These are phyloP conservation scores for Vicia villosa DNA, from an alignment of 306 rosid genomes.

Conservation along the genomic window DNA sequence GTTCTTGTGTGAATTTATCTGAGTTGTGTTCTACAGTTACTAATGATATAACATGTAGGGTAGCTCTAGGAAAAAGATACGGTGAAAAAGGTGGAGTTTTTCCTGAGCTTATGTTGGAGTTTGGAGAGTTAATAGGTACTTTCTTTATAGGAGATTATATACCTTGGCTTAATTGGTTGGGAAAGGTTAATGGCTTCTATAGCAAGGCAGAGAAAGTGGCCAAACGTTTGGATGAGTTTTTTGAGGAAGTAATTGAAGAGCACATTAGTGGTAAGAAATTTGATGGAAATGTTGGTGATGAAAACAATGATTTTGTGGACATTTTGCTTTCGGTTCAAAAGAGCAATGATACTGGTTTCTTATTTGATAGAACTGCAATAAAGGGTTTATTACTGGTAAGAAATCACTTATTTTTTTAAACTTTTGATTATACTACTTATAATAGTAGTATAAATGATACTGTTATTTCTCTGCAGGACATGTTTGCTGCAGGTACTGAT, in stretches of 20 bases:
- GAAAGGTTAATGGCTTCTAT: slow-evolving; percentile 30
- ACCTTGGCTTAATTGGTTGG: slow-evolving; percentile 39
- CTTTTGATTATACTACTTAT: neutral
- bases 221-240: slow-evolving; percentile 19
- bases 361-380: slow-evolving; percentile 13
- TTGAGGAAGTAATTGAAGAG: slow-evolving; percentile 19
- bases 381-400: slow-evolving; percentile 38
- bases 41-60: slow-evolving; percentile 34
- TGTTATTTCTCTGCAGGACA: slow-evolving; percentile 23
- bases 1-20: slow-evolving; percentile 19
- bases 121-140: slow-evolving; percentile 26
- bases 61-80: slow-evolving; percentile 29
- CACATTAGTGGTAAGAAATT: neutral
- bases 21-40: slow-evolving; percentile 19
- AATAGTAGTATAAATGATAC: neutral
- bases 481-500: too few relatives aligned
- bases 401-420: neutral
- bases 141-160: slow-evolving; percentile 26
- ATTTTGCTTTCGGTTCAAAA: slow-evolving; percentile 27
- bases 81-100: slow-evolving; percentile 31
- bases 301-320: slow-evolving; percentile 36
- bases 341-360: neutral
- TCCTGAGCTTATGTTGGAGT: slow-evolving; percentile 28
- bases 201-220: slow-evolving; percentile 28
- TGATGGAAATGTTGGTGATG: neutral